Conservation (phyloP, 768 basidiomycete genomes). For the Suillus subluteus region DNA sequence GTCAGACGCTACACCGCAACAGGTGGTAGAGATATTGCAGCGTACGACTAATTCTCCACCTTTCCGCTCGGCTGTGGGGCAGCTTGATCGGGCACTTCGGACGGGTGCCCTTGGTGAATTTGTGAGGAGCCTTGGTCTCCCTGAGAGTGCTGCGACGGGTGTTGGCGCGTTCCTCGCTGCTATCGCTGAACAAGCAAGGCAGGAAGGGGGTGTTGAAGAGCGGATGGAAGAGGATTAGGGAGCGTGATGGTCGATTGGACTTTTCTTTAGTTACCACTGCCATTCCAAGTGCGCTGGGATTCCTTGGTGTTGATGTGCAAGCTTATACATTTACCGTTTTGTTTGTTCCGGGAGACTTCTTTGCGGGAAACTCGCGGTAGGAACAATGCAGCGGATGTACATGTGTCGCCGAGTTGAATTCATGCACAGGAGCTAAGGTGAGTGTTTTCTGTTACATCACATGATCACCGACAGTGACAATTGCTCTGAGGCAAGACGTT, state of each 20-base stretch:
- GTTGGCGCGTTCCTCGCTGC: constrained; percentile 81
- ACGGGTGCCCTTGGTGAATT: constrained; percentile 79
- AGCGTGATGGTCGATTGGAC: background rate
- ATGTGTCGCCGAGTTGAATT: background rate
- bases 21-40: constrained; percentile 57
- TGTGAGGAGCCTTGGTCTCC: constrained; percentile 78
- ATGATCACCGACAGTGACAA: background rate
- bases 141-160: constrained; percentile 81
- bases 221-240: constrained; percentile 80
- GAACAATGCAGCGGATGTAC: background rate
- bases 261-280: background rate
- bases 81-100: constrained; percentile 82
- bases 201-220: constrained; percentile 43
- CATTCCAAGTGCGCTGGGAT: background rate
- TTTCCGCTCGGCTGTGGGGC: constrained; percentile 78
- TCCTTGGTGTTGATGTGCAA: background rate
- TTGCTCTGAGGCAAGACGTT: background rate
- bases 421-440: background rate
- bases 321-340: background rate
- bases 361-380: background rate
- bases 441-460: background rate
- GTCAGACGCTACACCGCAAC: constrained; percentile 50
- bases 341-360: background rate
- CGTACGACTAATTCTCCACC: constrained; percentile 82
- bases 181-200: constrained; percentile 72